phyloP scores from a whole-genome alignment of 176 grass and related monocot genomes.

The Eragrostis curvula region DNA sequence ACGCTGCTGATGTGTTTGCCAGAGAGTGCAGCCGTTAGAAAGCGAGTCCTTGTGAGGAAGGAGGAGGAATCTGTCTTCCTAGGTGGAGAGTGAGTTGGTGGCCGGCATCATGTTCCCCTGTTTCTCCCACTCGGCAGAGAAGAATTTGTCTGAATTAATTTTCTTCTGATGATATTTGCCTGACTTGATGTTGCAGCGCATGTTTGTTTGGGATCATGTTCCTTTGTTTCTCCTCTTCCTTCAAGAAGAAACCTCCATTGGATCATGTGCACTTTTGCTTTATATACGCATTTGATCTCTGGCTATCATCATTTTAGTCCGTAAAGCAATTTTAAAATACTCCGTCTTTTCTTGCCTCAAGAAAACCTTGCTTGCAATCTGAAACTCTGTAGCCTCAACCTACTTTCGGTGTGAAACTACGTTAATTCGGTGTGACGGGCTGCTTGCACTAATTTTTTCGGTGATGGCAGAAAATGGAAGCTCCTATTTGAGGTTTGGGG shows the following conservation, averaged over 20 bases:
- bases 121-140: background rate
- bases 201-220: background rate
- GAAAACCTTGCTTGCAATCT: constrained; percentile 1
- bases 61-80: background rate
- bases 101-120: background rate
- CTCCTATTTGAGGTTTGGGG: background rate
- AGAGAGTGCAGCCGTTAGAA: background rate
- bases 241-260: constrained; percentile 14
- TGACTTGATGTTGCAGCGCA: background rate
- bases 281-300: constrained; percentile 31
- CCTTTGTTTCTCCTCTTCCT: constrained; percentile 12
- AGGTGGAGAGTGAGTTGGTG: background rate
- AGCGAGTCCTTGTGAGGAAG: background rate
- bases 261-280: constrained; percentile 36
- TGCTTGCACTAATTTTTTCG: background rate
- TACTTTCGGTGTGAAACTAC: background rate
- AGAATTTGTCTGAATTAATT: background rate
- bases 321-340: background rate
- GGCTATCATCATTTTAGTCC: constrained; percentile 31
- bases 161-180: background rate
- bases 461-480: background rate
- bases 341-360: background rate
- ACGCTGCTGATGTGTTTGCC: background rate
- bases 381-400: background rate
- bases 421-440: background rate